Conservation (phyloP, 2,329 filamentous ascomycete species). For the Rosellinia necatrix region DNA sequence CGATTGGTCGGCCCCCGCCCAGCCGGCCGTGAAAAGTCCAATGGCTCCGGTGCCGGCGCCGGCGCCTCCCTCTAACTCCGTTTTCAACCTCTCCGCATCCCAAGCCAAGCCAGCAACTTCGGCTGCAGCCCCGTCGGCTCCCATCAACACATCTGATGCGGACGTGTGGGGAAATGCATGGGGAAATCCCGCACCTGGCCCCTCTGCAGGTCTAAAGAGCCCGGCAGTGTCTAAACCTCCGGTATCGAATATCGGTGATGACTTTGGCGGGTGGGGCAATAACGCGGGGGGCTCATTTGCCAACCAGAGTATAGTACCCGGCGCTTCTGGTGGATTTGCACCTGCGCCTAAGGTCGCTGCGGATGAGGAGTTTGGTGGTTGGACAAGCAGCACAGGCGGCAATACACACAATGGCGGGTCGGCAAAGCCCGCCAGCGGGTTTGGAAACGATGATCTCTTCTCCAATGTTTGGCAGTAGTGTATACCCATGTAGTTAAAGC, state of each 20-base stretch:
- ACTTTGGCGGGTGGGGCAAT: constrained; percentile 64
- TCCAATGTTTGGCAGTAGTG: constrained; percentile 88
- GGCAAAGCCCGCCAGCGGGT: constrained; percentile 62
- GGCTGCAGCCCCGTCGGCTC: constrained; percentile 47
- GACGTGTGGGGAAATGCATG: constrained; percentile 94
- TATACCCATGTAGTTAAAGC: background rate
- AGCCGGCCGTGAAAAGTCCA: constrained; percentile 48
- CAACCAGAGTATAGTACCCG: constrained; percentile 64
- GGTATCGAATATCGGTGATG: constrained; percentile 57
- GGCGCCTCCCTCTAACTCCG: constrained; percentile 60
- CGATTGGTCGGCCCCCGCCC: constrained; percentile 65
- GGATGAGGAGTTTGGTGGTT: constrained; percentile 96
- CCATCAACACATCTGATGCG: constrained; percentile 50
- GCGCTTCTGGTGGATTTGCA: constrained; percentile 68
- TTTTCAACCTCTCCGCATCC: constrained; percentile 77
- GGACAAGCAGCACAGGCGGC: constrained; percentile 72
- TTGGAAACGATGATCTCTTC: constrained; percentile 84
- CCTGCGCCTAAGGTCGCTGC: constrained; percentile 72
- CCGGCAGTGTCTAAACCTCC: constrained; percentile 50
- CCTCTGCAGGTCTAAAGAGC: constrained; percentile 60
- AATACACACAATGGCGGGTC: constrained; percentile 46
- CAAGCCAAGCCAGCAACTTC: constrained; percentile 53
- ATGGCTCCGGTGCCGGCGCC: constrained; percentile 50
- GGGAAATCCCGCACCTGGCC: constrained; percentile 64
- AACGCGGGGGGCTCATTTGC: constrained; percentile 53